Evolutionary conservation across 345 rosid genomes (phyloP).

Genomic region (Eucalyptus curtisii): DNA sequence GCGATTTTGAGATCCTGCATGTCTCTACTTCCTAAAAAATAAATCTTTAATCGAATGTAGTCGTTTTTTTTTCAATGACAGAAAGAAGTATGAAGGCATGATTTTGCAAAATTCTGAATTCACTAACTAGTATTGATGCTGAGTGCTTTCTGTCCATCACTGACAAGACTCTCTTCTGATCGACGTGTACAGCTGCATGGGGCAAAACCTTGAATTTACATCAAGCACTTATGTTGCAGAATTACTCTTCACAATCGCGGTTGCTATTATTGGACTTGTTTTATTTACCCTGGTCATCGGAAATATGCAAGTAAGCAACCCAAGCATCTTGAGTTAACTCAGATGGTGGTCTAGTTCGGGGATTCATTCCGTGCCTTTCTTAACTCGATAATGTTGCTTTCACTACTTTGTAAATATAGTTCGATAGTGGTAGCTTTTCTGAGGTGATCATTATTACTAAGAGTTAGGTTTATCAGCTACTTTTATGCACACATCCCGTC

Average conservation of each 20-base stretch:
- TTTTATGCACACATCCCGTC: neutral
- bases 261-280: constrained; percentile 45
- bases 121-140: neutral
- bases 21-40: neutral
- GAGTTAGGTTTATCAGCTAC: neutral
- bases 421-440: neutral
- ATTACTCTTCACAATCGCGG: constrained; percentile 35
- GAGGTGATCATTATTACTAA: neutral
- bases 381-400: neutral
- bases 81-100: neutral
- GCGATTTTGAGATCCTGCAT: neutral
- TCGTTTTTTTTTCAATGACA: neutral
- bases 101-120: neutral
- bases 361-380: neutral
- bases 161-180: neutral
- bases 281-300: constrained; percentile 52
- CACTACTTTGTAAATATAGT: neutral
- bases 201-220: constrained; percentile 14
- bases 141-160: neutral
- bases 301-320: constrained; percentile 19
- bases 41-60: neutral
- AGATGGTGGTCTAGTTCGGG: neutral
- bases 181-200: constrained; percentile 1
- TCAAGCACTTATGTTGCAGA: constrained; percentile 28
- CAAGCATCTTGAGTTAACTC: neutral